Base-by-base conservation (phyloP, 768 basidiomycete genomes). In the Hysterangium stoloniferum region DNA sequence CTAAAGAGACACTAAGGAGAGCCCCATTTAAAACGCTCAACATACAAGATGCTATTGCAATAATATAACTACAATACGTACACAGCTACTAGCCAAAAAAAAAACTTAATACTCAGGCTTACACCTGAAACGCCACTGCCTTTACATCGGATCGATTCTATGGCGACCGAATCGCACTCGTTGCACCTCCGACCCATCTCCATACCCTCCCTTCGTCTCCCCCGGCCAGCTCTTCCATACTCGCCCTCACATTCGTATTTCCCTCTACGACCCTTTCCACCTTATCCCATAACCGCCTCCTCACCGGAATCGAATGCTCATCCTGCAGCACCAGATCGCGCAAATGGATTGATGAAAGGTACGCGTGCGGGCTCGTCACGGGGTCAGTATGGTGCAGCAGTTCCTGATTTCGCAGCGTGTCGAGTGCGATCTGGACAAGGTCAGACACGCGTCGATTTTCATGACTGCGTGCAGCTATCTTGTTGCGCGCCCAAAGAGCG, bases 201-300 rank as follows among this genome's bases (percentile, higher is more conserved):
- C 92, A 95, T 50, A 91, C 91, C 56, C 88, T 78, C 67, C 82
- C 74, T 68, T 91, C 89, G 65, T 94, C 90, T 9, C 92, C 91
- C 57, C 84, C 84, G 54, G 73, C 74, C 41, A 87, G 77, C 64
- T 95, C 92, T 65, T 87, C 86, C 46, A 90, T 69, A 62, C 85
- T 86, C 27, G 80, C 82, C 54, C 88, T 78, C 36, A 96, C 87
- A 65, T 96, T 96, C 27, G 88, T 78, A 68, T 96, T 96, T 48
- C 82, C 79, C 66, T 94, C 92, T 3, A 96, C 91, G 44, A 92
- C 70, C 47, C 74, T 77, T 64, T 90, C 88, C 43, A 96, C 92
- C 56, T 77, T 74, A 52, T 80, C 73, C 93, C 93, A 96, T 38
- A 96, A 59, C 41, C 78, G 71, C 52, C 74, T 74, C 52, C 89